Evolutionary conservation across 108 stramenopile genomes (phyloP).

Genomic region (Nitzschia sp.): DNA sequence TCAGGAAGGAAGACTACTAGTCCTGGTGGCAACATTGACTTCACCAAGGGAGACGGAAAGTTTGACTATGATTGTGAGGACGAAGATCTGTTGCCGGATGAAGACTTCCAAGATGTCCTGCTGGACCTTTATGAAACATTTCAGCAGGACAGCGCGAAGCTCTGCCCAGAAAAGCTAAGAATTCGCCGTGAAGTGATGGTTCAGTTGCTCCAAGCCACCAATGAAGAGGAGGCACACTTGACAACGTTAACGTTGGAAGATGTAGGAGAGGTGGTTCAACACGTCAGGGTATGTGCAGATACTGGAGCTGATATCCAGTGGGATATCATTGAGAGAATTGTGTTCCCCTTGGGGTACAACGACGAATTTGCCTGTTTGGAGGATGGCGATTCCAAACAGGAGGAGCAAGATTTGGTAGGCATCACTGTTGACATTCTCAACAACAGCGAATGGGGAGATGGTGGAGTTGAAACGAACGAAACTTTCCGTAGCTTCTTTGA

Average conservation of each 20-base stretch:
- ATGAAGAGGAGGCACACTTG: slow-evolving; percentile 69
- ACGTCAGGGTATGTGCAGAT: not conserved
- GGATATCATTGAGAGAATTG: slow-evolving; percentile 9
- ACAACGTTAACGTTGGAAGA: slow-evolving; percentile 72
- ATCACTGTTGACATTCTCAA: not conserved
- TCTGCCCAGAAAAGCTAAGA: slow-evolving; percentile 64
- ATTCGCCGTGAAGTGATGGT: slow-evolving; percentile 58
- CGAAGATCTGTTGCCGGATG: slow-evolving; percentile 68
- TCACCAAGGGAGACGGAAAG: slow-evolving; percentile 37
- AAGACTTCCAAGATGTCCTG: slow-evolving; percentile 55
- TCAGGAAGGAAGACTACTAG: not conserved
- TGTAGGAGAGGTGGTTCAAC: slow-evolving; percentile 9
- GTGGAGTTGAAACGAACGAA: not conserved
- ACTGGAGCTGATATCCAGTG: slow-evolving; percentile 8
- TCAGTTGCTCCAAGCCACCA: slow-evolving; percentile 63
- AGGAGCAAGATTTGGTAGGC: not conserved
- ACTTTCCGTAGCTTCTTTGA: not conserved
- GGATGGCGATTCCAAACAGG: not conserved
- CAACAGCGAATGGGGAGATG: not conserved
- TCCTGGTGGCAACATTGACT: not conserved
- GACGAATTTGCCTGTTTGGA: not conserved
- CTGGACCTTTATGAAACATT: slow-evolving; percentile 2
- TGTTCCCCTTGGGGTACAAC: slow-evolving; percentile 8
- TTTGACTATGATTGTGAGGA: slow-evolving; percentile 81
- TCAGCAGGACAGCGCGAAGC: slow-evolving; percentile 79